Evolutionary conservation across 352 stramenopile genomes (phyloP).

Genomic region (Globisporangium carolinianum): DNA sequence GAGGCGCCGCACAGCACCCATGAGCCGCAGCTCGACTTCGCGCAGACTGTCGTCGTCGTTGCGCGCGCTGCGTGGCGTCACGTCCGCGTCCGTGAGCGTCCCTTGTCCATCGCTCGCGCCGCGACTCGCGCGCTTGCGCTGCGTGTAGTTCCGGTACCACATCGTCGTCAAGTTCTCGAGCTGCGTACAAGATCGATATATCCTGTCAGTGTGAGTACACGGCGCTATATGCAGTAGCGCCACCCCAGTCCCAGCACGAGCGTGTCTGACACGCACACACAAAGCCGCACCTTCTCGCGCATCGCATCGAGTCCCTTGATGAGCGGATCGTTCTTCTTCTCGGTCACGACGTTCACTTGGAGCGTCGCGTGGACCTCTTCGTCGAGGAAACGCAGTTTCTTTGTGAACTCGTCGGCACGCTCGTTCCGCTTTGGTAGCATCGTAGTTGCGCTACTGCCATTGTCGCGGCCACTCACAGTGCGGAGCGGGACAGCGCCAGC

Average conservation of each 20-base stretch:
- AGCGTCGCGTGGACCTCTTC: constrained; percentile 63
- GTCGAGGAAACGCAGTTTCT: constrained; percentile 54
- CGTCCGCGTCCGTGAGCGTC: constrained; percentile 10
- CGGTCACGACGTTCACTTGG: constrained; percentile 55
- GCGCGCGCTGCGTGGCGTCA: constrained; percentile 7
- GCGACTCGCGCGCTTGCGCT: constrained; percentile 14
- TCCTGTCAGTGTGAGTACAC: neutral
- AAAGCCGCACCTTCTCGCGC: constrained; percentile 45
- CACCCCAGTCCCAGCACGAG: too few species aligned
- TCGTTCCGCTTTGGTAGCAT: constrained; percentile 16
- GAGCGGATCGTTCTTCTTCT: constrained; percentile 74
- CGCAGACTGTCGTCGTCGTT: constrained; percentile 25
- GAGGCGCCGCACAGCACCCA: constrained; percentile 45
- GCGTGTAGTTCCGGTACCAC: constrained; percentile 63
- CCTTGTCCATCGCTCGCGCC: constrained; percentile 7
- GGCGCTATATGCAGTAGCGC: too few species aligned
- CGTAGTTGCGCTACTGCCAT: neutral
- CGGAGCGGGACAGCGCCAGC: constrained; percentile 31
- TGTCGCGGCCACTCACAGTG: neutral
- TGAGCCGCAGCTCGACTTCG: constrained; percentile 53
- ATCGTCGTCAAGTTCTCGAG: constrained; percentile 52
- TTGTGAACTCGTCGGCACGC: constrained; percentile 40
- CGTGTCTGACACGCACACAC: constrained; percentile 1
- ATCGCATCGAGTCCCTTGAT: constrained; percentile 61
- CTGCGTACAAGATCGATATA: constrained; percentile 6